Conservation (phyloP, 768 basidiomycete genomes). For the Termitomyces heimii region DNA sequence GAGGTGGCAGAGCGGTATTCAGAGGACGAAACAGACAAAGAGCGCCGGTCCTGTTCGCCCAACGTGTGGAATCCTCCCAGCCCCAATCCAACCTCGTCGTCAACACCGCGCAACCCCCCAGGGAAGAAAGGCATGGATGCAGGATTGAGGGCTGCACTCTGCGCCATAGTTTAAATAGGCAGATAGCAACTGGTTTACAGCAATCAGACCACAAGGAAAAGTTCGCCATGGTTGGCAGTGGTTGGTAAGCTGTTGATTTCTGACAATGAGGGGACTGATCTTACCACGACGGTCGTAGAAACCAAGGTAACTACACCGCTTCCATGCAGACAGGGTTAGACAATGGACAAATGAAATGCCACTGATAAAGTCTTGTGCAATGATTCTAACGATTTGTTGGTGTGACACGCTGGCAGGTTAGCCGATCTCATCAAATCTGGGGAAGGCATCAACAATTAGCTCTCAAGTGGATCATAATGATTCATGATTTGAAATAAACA, state of each 20-base stretch:
- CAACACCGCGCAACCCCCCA: constrained; percentile 50
- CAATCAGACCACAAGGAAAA: constrained; percentile 30
- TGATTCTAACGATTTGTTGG: background rate
- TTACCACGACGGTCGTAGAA: constrained; percentile 22
- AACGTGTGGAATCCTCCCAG: constrained; percentile 40
- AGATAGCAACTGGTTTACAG: constrained; percentile 29
- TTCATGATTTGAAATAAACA: background rate
- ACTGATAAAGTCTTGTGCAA: constrained; percentile 2
- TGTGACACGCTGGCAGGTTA: constrained; percentile 11
- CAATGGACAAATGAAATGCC: constrained; percentile 3
- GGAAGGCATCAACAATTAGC: background rate
- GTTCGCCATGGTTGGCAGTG: constrained; percentile 23
- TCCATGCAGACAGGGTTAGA: constrained; percentile 32
- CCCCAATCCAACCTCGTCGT: constrained; percentile 46
- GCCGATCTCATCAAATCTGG: constrained; percentile 6
- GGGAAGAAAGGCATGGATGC: constrained; percentile 85
- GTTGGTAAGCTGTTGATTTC: constrained; percentile 27
- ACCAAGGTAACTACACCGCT: constrained; percentile 27
- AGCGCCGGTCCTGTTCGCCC: constrained; percentile 42
- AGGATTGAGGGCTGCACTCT: constrained; percentile 74
- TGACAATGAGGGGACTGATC: constrained; percentile 16
- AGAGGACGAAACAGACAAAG: constrained; percentile 53
- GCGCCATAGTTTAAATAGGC: constrained; percentile 49
- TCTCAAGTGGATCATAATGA: background rate
- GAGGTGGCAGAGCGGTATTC: constrained; percentile 65